These are phyloP conservation scores for Ceratocystis lukuohia DNA, from an alignment of 2,329 filamentous ascomycete genomes.

Conservation along the genomic window DNA sequence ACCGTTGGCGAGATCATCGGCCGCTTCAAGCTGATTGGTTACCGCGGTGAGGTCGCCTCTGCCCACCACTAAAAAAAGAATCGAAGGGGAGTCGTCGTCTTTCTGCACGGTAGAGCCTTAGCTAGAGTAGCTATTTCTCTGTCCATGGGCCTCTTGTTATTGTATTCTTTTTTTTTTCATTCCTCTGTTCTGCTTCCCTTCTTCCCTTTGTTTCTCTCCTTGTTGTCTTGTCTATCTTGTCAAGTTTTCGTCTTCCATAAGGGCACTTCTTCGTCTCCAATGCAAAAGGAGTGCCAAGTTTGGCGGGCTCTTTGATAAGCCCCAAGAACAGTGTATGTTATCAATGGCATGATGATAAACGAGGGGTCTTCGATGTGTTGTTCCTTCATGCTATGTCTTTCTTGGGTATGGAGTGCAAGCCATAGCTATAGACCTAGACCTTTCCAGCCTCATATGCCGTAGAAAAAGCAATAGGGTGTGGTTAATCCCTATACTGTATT, in stretches of 20 bases:
- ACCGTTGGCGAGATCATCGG: slow-evolving; percentile 95
- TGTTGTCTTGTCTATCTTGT: slow-evolving; percentile 6
- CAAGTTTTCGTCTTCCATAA: slow-evolving; percentile 2
- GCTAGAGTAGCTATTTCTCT: neutral
- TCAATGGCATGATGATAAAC: neutral
- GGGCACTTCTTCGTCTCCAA: neutral
- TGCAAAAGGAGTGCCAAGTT: neutral
- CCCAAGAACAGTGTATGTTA: neutral
- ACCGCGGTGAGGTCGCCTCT: slow-evolving; percentile 54
- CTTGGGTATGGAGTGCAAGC: neutral
- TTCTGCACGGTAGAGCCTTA: neutral
- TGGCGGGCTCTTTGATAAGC: neutral
- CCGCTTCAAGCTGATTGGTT: slow-evolving; percentile 87
- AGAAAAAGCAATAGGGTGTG: slow-evolving; percentile 1
- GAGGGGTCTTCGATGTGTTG: neutral
- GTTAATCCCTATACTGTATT: neutral
- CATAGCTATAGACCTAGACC: neutral
- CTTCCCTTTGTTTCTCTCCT: neutral
- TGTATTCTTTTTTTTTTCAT: neutral
- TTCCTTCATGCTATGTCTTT: neutral
- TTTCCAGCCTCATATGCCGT: neutral
- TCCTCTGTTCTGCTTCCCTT: neutral
- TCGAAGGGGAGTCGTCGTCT: neutral
- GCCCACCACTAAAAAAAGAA: slow-evolving; percentile 42
- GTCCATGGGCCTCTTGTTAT: slow-evolving; percentile 2